These are phyloP conservation scores for Amaranthus tricolor DNA, from an alignment of 179 eudicot genomes.

Conservation along the genomic window DNA sequence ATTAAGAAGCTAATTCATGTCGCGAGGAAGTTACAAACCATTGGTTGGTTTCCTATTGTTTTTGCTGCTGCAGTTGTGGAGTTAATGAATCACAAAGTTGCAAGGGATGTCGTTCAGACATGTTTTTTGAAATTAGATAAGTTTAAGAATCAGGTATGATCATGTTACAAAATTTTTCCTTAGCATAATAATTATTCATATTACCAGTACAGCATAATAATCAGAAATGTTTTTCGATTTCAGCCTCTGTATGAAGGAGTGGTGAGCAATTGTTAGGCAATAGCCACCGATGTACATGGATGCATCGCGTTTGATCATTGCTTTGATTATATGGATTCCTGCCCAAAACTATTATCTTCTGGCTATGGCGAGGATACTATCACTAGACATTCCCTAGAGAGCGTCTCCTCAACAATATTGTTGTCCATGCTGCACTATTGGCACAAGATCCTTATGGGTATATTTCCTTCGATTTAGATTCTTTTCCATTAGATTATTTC, in stretches of 20 bases:
- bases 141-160: slow-evolving; percentile 2
- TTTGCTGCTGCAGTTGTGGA: not conserved
- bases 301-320: slow-evolving; percentile 19
- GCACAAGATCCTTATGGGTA: slow-evolving; percentile 21
- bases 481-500: not conserved
- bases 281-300: slow-evolving; percentile 19
- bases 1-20: slow-evolving; percentile 22
- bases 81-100: slow-evolving; percentile 12
- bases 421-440: not conserved
- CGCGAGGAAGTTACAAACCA: not conserved
- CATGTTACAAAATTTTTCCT: not conserved
- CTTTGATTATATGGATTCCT: slow-evolving; percentile 11
- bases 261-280: not conserved
- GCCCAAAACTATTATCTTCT: not conserved
- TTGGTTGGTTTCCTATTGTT: not conserved
- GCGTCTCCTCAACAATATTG: not conserved
- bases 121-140: slow-evolving; percentile 14
- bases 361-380: not conserved
- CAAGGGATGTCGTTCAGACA: slow-evolving; percentile 15
- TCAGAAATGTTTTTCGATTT: not conserved
- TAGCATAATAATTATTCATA: not conserved
- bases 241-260: slow-evolving; percentile 20
- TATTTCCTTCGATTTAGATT: not conserved
- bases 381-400: not conserved
- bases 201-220: not conserved